Conservation (phyloP, 2,329 filamentous ascomycete species). For the Hymenoscyphus fructigenus region DNA sequence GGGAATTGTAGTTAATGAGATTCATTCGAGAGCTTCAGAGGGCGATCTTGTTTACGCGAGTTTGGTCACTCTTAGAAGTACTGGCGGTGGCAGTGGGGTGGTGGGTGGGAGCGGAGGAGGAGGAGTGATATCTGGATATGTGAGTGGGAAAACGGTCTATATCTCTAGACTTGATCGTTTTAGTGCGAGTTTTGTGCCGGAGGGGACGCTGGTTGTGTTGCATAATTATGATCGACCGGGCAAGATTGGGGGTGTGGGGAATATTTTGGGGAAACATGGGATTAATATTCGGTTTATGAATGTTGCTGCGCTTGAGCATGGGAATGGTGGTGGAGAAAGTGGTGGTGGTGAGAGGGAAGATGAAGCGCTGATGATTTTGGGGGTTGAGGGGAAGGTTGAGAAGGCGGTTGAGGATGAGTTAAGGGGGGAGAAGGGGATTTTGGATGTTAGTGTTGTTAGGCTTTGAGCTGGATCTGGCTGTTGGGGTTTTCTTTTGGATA, state of each 20-base stretch:
- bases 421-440: constrained; percentile 50
- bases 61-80: constrained; percentile 62
- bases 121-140: constrained; percentile 63
- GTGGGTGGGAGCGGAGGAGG: no score
- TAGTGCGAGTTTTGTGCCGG: constrained; percentile 69
- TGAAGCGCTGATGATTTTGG: constrained; percentile 81
- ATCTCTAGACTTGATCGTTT: constrained; percentile 75
- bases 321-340: constrained; percentile 32
- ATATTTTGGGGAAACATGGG: constrained; percentile 63
- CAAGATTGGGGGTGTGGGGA: constrained; percentile 79
- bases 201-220: constrained; percentile 73
- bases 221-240: constrained; percentile 80
- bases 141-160: constrained; percentile 61
- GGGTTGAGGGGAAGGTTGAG: constrained; percentile 63
- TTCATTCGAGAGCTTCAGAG: constrained; percentile 59
- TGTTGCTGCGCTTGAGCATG: constrained; percentile 53
- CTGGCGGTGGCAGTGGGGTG: no score
- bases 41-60: constrained; percentile 66
- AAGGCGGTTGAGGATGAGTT: constrained; percentile 53
- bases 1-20: constrained; percentile 75
- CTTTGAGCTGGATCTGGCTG: constrained; percentile 16
- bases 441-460: constrained; percentile 54
- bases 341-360: constrained; percentile 42
- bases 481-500: no score
- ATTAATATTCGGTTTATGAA: constrained; percentile 83